A percentile compares a stretch with the other conserved stretches of the same genome.
phyloP scores from a whole-genome alignment of 2,329 filamentous ascomycete species.

The Metarhizium anisopliae region DNA sequence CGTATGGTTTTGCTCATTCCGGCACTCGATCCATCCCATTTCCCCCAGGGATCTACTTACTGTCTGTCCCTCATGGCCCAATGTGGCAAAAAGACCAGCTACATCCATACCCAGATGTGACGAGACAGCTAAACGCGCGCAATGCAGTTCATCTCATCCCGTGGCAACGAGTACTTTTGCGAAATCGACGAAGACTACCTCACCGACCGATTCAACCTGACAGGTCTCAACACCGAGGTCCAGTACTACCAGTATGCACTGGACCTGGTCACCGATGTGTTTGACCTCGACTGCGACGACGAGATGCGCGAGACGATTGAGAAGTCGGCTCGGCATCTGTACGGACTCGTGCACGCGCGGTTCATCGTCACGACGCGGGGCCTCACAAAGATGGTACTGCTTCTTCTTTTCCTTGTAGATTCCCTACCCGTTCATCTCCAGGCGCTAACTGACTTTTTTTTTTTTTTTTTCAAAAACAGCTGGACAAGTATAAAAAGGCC shows the following conservation, averaged over 20 bases:
- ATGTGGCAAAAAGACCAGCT: background rate
- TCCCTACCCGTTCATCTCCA: background rate
- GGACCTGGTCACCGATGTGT: slow-evolving; percentile 94
- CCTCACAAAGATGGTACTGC: slow-evolving; percentile 83
- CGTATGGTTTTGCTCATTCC: slow-evolving; percentile 28
- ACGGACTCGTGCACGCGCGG: slow-evolving; percentile 89
- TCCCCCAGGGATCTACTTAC: background rate
- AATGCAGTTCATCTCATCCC: slow-evolving; percentile 84
- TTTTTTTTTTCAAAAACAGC: slow-evolving; percentile 37
- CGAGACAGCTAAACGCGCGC: background rate
- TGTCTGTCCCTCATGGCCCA: background rate
- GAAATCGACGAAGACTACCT: slow-evolving; percentile 99
- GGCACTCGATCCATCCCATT: background rate
- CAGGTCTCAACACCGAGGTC: slow-evolving; percentile 92
- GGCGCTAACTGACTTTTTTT: no score
- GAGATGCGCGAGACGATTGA: slow-evolving; percentile 98
- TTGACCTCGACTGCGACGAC: slow-evolving; percentile 97
- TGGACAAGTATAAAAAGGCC: slow-evolving; percentile 97
- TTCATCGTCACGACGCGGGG: slow-evolving; percentile 96
- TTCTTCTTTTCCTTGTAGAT: background rate
- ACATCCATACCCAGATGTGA: background rate
- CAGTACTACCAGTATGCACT: slow-evolving; percentile 99
- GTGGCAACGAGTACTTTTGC: slow-evolving; percentile 98
- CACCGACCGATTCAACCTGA: slow-evolving; percentile 96
- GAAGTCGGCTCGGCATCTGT: slow-evolving; percentile 90